Base-by-base conservation (phyloP, 1,284 basidiomycete species). In the Rhodotorula sp. region DNA sequence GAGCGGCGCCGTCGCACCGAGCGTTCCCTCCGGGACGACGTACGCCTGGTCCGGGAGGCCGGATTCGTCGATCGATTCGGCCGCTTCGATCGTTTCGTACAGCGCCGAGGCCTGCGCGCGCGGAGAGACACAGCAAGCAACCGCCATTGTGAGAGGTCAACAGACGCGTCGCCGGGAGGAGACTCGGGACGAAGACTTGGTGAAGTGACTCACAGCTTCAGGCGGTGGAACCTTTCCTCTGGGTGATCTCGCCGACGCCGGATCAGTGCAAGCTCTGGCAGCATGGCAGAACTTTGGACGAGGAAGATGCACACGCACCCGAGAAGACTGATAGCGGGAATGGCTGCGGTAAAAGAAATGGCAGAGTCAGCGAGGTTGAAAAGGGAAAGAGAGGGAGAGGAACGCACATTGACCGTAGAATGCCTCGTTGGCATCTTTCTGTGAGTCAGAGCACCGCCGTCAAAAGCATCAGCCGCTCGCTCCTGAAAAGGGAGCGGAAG, bases 141-240 rank as follows among this genome's bases (percentile, higher is more conserved):
- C 6, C 2, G 18, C 3, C 15, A 19, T 48, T 34, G 21, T 28
- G n/a, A 19, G 8, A 6, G 19, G 43, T 15, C 7, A 6, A 4
- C 23, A 23, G 21, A 12, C 34, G 21, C 47, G 31, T 14, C 8
- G n/a, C 3, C 23, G 31, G n/a, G 34, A 52, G 31, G 23, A 34
- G 12, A 50, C 7, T 50, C 49, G 18, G 4, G 6, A 5, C 23
- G 49, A 6, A 5, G 1, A 18, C 49, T 28, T 28, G 28, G 7
- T 21, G 49, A 15, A 50, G 19, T 19, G 19, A 18, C 70, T 28
- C 31, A 70, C 74, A 6, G 95, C 93, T 82, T 98, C 95, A 0
- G 95, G 95, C 16, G 95, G 92, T 2, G 95, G 95, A 0, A 98
- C 94, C 54, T 90, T 90, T 55, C 95, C 95, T 68, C 74, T 75